Percentiles rank a stretch among this genome's conserved stretches.
phyloP scores from a whole-genome alignment of 2,329 filamentous ascomycete species.

The Chaetomiaceae sp. region DNA sequence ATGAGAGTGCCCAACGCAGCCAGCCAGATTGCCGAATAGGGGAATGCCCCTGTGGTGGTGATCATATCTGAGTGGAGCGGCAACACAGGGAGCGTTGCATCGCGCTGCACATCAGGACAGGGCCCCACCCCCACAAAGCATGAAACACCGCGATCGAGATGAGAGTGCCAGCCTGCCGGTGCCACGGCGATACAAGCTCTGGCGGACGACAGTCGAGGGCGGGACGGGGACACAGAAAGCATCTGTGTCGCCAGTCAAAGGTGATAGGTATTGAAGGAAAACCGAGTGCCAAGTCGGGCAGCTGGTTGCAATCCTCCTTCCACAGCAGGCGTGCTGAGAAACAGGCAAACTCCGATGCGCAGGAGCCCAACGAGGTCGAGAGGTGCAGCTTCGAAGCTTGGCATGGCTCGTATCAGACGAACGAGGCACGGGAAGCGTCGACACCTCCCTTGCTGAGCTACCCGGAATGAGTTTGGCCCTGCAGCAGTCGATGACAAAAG shows the following conservation, averaged over 20 bases:
- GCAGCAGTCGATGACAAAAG: neutral
- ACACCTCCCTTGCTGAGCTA: neutral
- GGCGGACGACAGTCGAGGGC: no score
- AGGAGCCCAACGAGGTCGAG: no score
- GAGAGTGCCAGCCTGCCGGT: neutral
- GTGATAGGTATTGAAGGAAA: no score
- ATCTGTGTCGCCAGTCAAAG: no score
- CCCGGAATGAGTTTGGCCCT: neutral
- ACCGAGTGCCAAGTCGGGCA: no score
- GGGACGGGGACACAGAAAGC: no score
- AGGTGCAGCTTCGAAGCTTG: neutral
- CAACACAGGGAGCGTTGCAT: neutral
- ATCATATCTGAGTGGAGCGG: neutral
- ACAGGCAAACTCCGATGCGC: neutral
- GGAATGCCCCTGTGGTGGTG: neutral
- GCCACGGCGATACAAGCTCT: neutral
- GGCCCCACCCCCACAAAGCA: constrained; percentile 6
- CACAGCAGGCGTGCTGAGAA: no score
- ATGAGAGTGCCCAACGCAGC: neutral
- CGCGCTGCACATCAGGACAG: neutral
- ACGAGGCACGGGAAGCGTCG: neutral
- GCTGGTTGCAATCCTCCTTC: no score
- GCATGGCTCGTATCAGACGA: neutral
- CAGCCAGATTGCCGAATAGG: neutral
- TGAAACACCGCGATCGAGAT: constrained; percentile 1